These are phyloP conservation scores for Cochlearia excelsa DNA, from an alignment of 345 rosid species.

Conservation along the genomic window DNA sequence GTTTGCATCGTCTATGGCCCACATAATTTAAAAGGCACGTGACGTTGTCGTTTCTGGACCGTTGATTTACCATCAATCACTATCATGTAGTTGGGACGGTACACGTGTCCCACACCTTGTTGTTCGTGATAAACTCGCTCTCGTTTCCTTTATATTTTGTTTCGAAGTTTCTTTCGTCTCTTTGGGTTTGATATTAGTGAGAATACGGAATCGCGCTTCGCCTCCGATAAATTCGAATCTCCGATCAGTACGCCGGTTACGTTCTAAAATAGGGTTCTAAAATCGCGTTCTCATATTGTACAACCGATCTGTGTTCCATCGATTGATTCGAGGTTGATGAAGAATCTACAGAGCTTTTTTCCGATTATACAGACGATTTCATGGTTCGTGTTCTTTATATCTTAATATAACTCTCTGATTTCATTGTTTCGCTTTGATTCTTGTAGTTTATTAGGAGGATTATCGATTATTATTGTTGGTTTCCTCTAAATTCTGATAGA, in stretches of 20 bases:
- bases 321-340: constrained; percentile 5
- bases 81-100: constrained; percentile 13
- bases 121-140: background rate
- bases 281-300: background rate
- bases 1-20: background rate
- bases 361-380: background rate
- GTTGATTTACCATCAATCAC: constrained; percentile 34
- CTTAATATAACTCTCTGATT: background rate
- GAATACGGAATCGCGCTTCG: constrained; percentile 12
- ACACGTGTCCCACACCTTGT: constrained; percentile 30
- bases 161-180: constrained; percentile 10
- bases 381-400: background rate
- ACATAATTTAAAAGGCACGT: constrained; percentile 15
- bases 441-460: background rate
- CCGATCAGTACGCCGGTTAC: constrained; percentile 8
- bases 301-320: constrained; percentile 1
- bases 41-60: constrained; percentile 30
- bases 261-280: background rate
- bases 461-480: background rate
- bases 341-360: background rate
- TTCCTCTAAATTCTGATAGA: background rate
- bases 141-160: background rate
- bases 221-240: constrained; percentile 6
- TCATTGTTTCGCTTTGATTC: background rate
- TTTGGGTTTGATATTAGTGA: constrained; percentile 5